Evolutionary conservation across 257 asterid species (phyloP).

Genomic region (Salvia hispanica): DNA sequence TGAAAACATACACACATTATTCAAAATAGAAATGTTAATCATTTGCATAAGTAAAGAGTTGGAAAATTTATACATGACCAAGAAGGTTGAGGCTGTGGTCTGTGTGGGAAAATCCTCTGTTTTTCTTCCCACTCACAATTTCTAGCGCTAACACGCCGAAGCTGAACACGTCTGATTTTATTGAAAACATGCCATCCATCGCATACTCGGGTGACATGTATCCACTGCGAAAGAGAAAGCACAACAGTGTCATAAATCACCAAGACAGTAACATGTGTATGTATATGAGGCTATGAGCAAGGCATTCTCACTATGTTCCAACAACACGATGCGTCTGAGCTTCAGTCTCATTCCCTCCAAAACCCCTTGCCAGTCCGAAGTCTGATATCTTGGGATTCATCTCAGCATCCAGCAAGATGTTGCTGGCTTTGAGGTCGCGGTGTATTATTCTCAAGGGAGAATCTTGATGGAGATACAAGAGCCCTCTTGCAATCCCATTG

Average conservation of each 20-base stretch:
- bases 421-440: slow-evolving; percentile 32
- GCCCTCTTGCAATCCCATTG: slow-evolving; percentile 2
- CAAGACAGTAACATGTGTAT: too few relatives aligned
- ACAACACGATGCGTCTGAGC: slow-evolving; percentile 14
- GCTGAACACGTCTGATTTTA: slow-evolving; percentile 30
- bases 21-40: too few relatives aligned
- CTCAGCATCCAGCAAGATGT: slow-evolving; percentile 6
- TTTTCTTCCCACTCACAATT: slow-evolving; percentile 27
- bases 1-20: neutral
- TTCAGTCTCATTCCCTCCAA: slow-evolving; percentile 14
- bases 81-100: slow-evolving; percentile 27
- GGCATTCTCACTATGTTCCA: slow-evolving; percentile 16
- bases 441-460: slow-evolving; percentile 25
- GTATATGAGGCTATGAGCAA: too few relatives aligned
- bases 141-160: slow-evolving; percentile 25
- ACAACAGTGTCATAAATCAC: too few relatives aligned
- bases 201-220: slow-evolving; percentile 31
- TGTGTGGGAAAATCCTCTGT: slow-evolving; percentile 23
- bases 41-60: too few relatives aligned
- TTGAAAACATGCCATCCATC: slow-evolving; percentile 19
- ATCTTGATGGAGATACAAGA: slow-evolving; percentile 19
- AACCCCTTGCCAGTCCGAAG: slow-evolving; percentile 6
- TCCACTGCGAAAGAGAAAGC: neutral
- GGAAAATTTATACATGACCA: neutral
- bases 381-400: slow-evolving; percentile 24